Percentiles rank a stretch among this genome's conserved stretches.
phyloP scores from a whole-genome alignment of 352 stramenopile species.

The Bremia lactucae region DNA sequence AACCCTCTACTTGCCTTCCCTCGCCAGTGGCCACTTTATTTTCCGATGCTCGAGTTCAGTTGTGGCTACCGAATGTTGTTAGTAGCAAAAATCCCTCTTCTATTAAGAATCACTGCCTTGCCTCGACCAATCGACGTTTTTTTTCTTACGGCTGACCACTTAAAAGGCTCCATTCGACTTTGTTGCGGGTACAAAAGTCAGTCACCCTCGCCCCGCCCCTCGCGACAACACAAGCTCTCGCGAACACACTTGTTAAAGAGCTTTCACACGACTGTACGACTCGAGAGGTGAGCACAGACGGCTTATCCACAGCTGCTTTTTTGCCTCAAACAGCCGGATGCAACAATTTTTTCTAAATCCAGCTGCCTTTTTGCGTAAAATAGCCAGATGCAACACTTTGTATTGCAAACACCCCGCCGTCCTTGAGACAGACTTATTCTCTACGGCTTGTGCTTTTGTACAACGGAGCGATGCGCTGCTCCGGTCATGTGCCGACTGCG shows the following conservation, averaged over 20 bases:
- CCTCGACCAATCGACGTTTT: conserved; percentile 15
- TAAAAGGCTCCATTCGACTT: background rate
- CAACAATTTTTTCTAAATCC: no score
- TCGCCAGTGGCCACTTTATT: background rate
- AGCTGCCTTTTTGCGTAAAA: conserved; percentile 1
- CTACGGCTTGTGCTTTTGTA: background rate
- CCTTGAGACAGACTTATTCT: background rate
- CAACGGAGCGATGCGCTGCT: background rate
- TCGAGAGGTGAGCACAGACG: conserved; percentile 7
- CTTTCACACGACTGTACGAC: conserved; percentile 12
- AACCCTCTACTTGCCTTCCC: conserved; percentile 1
- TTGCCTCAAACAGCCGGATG: no score
- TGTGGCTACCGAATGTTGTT: conserved; percentile 14
- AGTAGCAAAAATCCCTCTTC: conserved; percentile 3
- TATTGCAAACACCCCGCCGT: no score
- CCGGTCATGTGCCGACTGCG: conserved; percentile 8
- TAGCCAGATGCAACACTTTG: no score
- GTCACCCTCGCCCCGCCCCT: background rate
- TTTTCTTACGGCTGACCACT: conserved; percentile 9
- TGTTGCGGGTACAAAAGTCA: conserved; percentile 12
- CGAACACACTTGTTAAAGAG: conserved; percentile 1
- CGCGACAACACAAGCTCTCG: conserved; percentile 9
- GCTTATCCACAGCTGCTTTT: no score
- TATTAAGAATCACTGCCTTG: conserved; percentile 2
- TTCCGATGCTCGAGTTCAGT: conserved; percentile 14